Percentiles rank a stretch among this genome's conserved stretches.
Evolutionary conservation across 176 grass and related monocot species (phyloP).

Genomic region (Avena insularis): DNA sequence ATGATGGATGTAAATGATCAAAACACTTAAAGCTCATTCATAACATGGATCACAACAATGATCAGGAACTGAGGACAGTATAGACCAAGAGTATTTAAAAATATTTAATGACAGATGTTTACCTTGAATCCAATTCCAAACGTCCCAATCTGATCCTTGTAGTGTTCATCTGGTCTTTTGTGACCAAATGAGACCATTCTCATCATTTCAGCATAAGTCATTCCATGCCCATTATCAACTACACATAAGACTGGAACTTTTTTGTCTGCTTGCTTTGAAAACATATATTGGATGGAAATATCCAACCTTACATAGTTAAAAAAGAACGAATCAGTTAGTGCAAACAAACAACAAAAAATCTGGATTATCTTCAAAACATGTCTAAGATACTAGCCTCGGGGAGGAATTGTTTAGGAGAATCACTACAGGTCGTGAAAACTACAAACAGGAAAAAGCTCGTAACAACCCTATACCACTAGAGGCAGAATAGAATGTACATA

Average conservation of each 20-base stretch:
- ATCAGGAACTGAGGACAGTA: background rate
- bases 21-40: background rate
- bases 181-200: slow-evolving; percentile 93
- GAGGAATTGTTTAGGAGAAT: background rate
- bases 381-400: slow-evolving; percentile 16
- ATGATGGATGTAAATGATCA: background rate
- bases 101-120: background rate
- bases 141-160: slow-evolving; percentile 62
- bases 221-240: slow-evolving; percentile 83
- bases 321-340: background rate
- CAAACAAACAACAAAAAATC: background rate
- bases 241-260: slow-evolving; percentile 76
- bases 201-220: slow-evolving; percentile 63
- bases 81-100: background rate
- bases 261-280: slow-evolving; percentile 60
- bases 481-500: background rate
- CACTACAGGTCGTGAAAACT: slow-evolving; percentile 13
- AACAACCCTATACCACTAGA: background rate
- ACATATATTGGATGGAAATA: slow-evolving; percentile 64
- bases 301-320: slow-evolving; percentile 61
- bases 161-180: slow-evolving; percentile 51
- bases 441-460: background rate
- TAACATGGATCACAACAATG: background rate
- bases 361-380: slow-evolving; percentile 5
- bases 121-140: slow-evolving; percentile 96